A percentile compares a stretch with the other conserved stretches of the same genome.
Conservation (phyloP, 306 rosid species). For the Trifolium fragiferum region DNA sequence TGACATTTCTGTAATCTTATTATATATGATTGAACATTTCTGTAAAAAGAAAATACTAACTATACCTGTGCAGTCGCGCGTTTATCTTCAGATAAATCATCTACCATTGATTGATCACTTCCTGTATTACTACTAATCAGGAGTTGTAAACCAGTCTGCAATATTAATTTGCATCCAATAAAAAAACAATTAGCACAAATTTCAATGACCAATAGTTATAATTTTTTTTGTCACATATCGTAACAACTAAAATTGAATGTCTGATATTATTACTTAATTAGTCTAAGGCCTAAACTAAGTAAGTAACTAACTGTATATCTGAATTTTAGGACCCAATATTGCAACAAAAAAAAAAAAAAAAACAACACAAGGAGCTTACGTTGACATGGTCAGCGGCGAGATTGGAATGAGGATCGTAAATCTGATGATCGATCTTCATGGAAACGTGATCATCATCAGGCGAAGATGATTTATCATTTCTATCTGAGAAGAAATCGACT, state of each 20-base stretch:
- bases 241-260: no score
- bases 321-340: no score
- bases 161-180: background rate
- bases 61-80: slow-evolving; percentile 66
- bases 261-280: no score
- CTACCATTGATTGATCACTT: slow-evolving; percentile 87
- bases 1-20: no score
- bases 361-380: slow-evolving; percentile 41
- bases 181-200: background rate
- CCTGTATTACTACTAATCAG: slow-evolving; percentile 64
- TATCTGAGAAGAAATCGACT: slow-evolving; percentile 73
- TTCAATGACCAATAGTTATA: background rate
- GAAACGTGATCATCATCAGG: background rate
- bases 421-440: slow-evolving; percentile 38
- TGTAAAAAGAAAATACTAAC: no score
- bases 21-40: background rate
- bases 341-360: no score
- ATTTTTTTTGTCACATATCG: no score
- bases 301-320: no score
- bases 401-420: slow-evolving; percentile 27
- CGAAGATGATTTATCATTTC: slow-evolving; percentile 38
- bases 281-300: no score
- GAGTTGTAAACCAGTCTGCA: slow-evolving; percentile 82
- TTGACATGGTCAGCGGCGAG: slow-evolving; percentile 46
- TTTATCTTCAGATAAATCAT: slow-evolving; percentile 70